These are phyloP conservation scores for Pterula multifida DNA, from an alignment of 1,284 basidiomycete species.

Conservation along the genomic window DNA sequence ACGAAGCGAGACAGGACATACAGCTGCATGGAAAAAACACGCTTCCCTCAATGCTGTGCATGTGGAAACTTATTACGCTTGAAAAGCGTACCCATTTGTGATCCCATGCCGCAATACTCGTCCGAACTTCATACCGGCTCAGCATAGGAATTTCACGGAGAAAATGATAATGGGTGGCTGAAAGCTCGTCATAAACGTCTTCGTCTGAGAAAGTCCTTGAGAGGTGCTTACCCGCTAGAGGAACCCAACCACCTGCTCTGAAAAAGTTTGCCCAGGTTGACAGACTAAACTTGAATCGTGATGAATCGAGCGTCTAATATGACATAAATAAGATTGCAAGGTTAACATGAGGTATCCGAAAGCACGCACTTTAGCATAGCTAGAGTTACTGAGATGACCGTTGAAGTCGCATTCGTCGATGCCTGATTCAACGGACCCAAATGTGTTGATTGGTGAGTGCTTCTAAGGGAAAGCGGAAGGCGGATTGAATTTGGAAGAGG, in stretches of 20 bases:
- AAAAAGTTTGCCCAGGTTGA: slow-evolving; percentile 51
- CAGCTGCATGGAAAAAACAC: slow-evolving; percentile 27
- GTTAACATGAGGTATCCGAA: not conserved
- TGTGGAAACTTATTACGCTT: slow-evolving; percentile 1
- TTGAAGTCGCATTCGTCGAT: slow-evolving; percentile 64
- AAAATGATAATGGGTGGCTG: slow-evolving; percentile 65
- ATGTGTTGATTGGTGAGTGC: not conserved
- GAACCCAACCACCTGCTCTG: slow-evolving; percentile 53
- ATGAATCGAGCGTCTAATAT: slow-evolving; percentile 28
- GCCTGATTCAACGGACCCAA: slow-evolving; percentile 20
- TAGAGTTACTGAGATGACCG: slow-evolving; percentile 65
- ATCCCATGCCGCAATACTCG: slow-evolving; percentile 65
- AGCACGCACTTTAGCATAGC: slow-evolving; percentile 51
- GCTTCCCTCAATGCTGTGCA: not conserved
- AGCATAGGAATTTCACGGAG: slow-evolving; percentile 73
- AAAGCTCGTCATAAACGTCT: slow-evolving; percentile 1
- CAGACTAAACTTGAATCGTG: slow-evolving; percentile 29
- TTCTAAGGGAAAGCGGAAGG: not conserved
- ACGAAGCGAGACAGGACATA: slow-evolving; percentile 59
- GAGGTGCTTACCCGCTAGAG: slow-evolving; percentile 57
- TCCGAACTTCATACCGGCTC: slow-evolving; percentile 55
- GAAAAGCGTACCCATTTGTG: slow-evolving; percentile 66
- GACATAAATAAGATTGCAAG: too few relatives aligned
- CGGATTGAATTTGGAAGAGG: not conserved
- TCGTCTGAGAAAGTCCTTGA: not conserved